phyloP scores from a whole-genome alignment of 2,329 filamentous ascomycete species.

The Fusarium sacchari region DNA sequence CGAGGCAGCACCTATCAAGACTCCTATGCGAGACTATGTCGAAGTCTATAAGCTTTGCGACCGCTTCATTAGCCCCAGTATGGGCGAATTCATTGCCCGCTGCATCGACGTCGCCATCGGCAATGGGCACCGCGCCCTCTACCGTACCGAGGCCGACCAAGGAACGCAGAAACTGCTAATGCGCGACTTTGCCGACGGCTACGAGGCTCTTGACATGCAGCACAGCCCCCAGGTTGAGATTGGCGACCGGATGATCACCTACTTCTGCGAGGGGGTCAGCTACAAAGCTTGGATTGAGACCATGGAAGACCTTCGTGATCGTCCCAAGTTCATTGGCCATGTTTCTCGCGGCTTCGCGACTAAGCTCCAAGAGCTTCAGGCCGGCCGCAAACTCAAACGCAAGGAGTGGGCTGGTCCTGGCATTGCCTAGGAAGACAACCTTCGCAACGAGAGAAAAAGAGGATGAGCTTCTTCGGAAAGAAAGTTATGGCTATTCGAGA shows the following conservation, averaged over 20 bases:
- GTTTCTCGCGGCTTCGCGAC: conserved; percentile 47
- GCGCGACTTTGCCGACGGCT: conserved; percentile 50
- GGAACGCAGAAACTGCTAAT: conserved; percentile 45
- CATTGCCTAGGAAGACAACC: neutral
- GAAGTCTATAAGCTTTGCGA: conserved; percentile 53
- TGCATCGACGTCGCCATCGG: conserved; percentile 47
- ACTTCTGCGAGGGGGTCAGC: conserved; percentile 48
- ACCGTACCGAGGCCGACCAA: conserved; percentile 41
- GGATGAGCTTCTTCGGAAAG: neutral
- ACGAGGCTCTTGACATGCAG: conserved; percentile 44
- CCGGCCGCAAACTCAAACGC: conserved; percentile 42
- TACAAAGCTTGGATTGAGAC: conserved; percentile 42
- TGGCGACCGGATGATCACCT: conserved; percentile 41
- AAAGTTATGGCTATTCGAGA: neutral
- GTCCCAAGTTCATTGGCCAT: conserved; percentile 45
- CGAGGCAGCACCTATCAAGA: conserved; percentile 39
- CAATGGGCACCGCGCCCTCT: conserved; percentile 49
- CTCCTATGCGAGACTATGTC: conserved; percentile 47
- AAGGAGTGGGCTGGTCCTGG: conserved; percentile 44
- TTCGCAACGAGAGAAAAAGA: neutral
- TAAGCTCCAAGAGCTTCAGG: conserved; percentile 42
- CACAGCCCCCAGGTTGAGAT: conserved; percentile 41
- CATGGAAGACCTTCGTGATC: conserved; percentile 41
- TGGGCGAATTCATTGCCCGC: conserved; percentile 44
- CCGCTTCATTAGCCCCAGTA: conserved; percentile 46